Evolutionary conservation across 2,329 filamentous ascomycete species (phyloP).

Genomic region (Clarireedia homoeocarpa): DNA sequence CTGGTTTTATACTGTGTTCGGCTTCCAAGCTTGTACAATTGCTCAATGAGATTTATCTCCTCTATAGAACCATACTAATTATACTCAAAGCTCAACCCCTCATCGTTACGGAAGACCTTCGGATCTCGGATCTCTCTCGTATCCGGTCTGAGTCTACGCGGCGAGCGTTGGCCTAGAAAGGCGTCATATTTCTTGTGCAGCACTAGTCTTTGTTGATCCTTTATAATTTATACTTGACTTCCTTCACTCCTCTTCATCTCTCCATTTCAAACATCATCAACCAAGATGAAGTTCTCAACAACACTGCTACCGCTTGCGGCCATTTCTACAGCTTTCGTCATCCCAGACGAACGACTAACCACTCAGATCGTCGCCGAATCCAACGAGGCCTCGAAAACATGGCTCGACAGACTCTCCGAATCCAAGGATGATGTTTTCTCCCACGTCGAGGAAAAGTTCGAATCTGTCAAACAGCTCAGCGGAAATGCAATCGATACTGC

Average conservation of each 20-base stretch:
- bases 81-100: not conserved
- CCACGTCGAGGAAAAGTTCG: constrained; percentile 22
- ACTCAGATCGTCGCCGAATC: constrained; percentile 34
- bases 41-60: no score
- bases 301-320: constrained; percentile 42
- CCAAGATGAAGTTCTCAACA: constrained; percentile 32
- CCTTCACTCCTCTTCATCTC: not conserved
- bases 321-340: constrained; percentile 42
- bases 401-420: constrained; percentile 29
- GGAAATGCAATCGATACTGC: constrained; percentile 28
- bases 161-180: not conserved
- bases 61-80: no score
- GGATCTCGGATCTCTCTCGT: not conserved
- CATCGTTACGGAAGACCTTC: not conserved
- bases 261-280: not conserved
- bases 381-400: constrained; percentile 24
- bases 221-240: not conserved
- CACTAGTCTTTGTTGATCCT: not conserved
- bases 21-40: no score
- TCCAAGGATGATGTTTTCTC: constrained; percentile 27
- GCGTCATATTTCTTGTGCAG: not conserved
- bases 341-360: constrained; percentile 43
- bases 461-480: constrained; percentile 19
- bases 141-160: not conserved
- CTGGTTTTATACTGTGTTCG: no score